These are phyloP conservation scores for Podospora comata DNA, from an alignment of 495 filamentous ascomycete genomes.

Conservation along the genomic window DNA sequence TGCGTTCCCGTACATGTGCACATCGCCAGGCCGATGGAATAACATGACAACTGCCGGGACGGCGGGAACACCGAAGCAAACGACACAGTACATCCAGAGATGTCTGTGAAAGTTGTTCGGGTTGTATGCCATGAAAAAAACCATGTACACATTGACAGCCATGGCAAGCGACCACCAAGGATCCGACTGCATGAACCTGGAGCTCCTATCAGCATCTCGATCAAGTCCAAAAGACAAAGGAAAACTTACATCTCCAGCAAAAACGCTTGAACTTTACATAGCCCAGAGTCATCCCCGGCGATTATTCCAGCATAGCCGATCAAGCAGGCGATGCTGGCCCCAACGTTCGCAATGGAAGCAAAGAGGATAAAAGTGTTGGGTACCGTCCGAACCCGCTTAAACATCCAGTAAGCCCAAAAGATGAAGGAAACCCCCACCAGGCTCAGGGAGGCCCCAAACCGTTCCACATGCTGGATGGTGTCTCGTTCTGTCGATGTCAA, in stretches of 20 bases:
- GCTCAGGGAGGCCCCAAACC: constrained; percentile 56
- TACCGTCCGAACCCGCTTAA: constrained; percentile 62
- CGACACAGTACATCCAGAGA: constrained; percentile 64
- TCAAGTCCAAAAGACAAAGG: constrained; percentile 14
- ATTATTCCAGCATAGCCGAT: constrained; percentile 57
- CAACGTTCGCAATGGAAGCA: constrained; percentile 77
- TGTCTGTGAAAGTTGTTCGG: constrained; percentile 61
- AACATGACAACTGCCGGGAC: constrained; percentile 67
- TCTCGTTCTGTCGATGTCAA: constrained; percentile 28
- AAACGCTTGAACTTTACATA: constrained; percentile 77
- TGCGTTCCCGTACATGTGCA: constrained; percentile 69
- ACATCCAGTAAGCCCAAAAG: constrained; percentile 62
- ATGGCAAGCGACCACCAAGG: constrained; percentile 67
- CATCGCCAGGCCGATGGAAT: constrained; percentile 44
- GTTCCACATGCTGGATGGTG: constrained; percentile 43
- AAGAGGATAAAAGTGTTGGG: constrained; percentile 82
- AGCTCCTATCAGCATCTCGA: constrained; percentile 43
- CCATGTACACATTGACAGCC: constrained; percentile 82
- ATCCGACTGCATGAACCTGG: constrained; percentile 58
- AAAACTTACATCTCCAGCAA: constrained; percentile 57
- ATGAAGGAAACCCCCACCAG: constrained; percentile 66
- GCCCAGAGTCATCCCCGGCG: constrained; percentile 46
- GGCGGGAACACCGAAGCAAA: constrained; percentile 74
- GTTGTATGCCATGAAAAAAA: constrained; percentile 72
- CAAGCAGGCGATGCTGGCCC: constrained; percentile 71